Evolutionary conservation across 176 grass and related monocot genomes (phyloP).

Genomic region (Areca catechu): DNA sequence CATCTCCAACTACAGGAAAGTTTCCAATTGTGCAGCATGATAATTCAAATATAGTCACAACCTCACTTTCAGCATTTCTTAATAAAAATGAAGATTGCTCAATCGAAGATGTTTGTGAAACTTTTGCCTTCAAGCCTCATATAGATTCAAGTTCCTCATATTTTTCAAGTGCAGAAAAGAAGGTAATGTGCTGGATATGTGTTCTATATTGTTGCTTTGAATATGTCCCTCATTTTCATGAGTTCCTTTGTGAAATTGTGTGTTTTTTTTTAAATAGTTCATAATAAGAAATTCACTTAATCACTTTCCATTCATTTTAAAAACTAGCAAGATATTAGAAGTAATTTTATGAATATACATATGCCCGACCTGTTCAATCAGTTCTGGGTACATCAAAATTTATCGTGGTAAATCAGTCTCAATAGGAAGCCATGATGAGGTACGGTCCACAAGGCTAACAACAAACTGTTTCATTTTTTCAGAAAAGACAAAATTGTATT

Average conservation of each 20-base stretch:
- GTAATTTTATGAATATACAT: too few species aligned
- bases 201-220: not conserved
- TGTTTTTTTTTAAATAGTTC: not conserved
- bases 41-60: conserved; percentile 24
- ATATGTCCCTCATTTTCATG: not conserved
- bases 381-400: too few species aligned
- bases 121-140: conserved; percentile 72
- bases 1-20: conserved; percentile 89
- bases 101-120: conserved; percentile 34
- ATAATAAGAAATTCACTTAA: conserved; percentile 8
- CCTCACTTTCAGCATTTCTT: not conserved
- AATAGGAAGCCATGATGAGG: too few species aligned
- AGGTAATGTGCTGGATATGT: conserved; percentile 20
- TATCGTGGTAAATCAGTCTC: too few species aligned
- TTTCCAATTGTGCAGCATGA: conserved; percentile 42
- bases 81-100: conserved; percentile 19
- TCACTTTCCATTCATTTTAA: too few species aligned
- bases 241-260: not conserved
- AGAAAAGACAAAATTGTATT: too few species aligned
- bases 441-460: too few species aligned
- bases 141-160: conserved; percentile 26
- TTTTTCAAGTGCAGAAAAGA: conserved; percentile 50
- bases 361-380: too few species aligned
- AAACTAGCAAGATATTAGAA: too few species aligned
- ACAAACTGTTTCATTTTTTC: too few species aligned